A percentile compares a stretch with the other conserved stretches of the same genome.
These are phyloP conservation scores for Podospora comata DNA, from an alignment of 495 filamentous ascomycete genomes.

Conservation along the genomic window DNA sequence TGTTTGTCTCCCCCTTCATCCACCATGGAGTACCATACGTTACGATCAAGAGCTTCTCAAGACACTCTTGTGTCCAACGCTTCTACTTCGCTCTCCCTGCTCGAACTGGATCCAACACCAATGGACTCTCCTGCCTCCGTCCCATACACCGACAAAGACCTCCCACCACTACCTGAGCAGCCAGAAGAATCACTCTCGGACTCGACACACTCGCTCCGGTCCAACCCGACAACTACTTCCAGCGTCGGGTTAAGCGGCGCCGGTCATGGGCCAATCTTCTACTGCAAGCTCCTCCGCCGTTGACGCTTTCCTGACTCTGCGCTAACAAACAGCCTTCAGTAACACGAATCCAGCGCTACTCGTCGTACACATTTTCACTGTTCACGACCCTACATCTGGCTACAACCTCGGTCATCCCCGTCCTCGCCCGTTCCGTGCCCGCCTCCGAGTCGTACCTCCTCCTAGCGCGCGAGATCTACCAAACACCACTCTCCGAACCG, in stretches of 20 bases:
- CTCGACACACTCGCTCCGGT: slow-evolving; percentile 29
- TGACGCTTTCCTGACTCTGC: slow-evolving; percentile 14
- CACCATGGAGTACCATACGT: slow-evolving; percentile 31
- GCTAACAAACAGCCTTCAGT: slow-evolving; percentile 49
- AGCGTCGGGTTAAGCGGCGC: slow-evolving; percentile 56
- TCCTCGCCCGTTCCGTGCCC: slow-evolving; percentile 52
- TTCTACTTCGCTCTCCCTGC: slow-evolving; percentile 39
- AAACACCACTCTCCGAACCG: slow-evolving; percentile 66
- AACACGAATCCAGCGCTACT: slow-evolving; percentile 76
- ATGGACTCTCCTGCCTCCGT: slow-evolving; percentile 56
- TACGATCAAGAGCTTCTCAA: slow-evolving; percentile 42
- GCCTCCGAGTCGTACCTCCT: slow-evolving; percentile 63
- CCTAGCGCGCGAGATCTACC: slow-evolving; percentile 71
- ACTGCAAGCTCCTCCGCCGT: slow-evolving; percentile 46
- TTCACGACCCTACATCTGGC: slow-evolving; percentile 76
- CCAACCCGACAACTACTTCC: slow-evolving; percentile 12
- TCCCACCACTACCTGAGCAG: slow-evolving; percentile 42
- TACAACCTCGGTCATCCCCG: slow-evolving; percentile 74
- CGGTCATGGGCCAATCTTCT: slow-evolving; percentile 55
- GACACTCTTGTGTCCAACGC: slow-evolving; percentile 44
- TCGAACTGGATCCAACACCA: slow-evolving; percentile 77
- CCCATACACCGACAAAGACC: slow-evolving; percentile 55
- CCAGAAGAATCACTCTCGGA: slow-evolving; percentile 23
- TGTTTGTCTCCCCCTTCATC: background rate
- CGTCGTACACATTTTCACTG: slow-evolving; percentile 77